These are phyloP conservation scores for Rhododendron henanense DNA, from an alignment of 148 eudicot species.

Conservation along the genomic window DNA sequence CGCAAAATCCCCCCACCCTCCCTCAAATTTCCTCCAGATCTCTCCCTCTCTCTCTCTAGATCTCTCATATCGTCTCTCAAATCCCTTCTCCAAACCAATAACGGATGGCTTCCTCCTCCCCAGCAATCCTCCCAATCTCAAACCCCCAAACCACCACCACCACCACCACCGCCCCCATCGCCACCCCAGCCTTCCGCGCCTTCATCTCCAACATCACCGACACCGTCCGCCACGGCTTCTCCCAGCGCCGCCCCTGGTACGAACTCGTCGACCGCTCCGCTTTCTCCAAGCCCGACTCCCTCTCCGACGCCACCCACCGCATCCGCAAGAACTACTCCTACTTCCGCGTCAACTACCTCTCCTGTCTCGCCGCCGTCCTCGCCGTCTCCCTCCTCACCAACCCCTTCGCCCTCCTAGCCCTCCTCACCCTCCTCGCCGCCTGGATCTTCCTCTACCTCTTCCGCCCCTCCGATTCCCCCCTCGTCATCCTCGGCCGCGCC, in stretches of 20 bases:
- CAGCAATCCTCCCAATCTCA: conserved; percentile 30
- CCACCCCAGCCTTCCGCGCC: neutral
- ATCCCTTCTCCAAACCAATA: neutral
- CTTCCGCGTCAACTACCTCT: neutral
- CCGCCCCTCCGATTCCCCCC: neutral
- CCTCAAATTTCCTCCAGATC: neutral
- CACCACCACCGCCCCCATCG: neutral
- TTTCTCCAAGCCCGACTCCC: neutral
- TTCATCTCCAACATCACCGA: neutral
- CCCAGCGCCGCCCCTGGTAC: neutral
- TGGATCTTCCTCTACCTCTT: neutral
- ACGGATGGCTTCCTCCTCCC: conserved; percentile 28
- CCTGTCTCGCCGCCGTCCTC: neutral
- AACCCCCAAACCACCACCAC: conserved; percentile 14
- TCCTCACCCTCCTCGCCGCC: neutral
- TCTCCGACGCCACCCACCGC: neutral
- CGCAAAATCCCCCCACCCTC: neutral
- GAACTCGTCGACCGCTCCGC: neutral
- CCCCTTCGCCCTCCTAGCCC: neutral
- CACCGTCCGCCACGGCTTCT: neutral
- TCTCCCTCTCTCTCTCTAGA: neutral
- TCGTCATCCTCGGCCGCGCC: neutral
- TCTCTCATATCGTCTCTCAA: neutral
- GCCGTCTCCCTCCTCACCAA: neutral
- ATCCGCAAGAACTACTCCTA: neutral